Evolutionary conservation across 2,329 filamentous ascomycete genomes (phyloP).

Genomic region (Rhytidhysteron rufulum): DNA sequence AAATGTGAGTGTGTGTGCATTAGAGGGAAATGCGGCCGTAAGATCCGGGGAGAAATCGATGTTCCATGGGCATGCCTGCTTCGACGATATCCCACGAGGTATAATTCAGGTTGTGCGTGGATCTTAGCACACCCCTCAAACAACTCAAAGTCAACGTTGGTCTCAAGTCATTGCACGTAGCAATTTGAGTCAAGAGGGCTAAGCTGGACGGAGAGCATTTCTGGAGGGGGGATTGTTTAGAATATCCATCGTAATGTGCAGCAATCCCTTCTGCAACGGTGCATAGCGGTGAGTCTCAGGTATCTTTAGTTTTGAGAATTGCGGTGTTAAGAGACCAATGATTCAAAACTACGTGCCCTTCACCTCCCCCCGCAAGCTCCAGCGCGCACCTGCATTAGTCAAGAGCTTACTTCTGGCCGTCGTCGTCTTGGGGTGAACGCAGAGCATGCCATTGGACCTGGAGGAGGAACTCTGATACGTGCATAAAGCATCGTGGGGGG

Average conservation of each 20-base stretch:
- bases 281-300: neutral
- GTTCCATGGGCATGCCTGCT: too few relatives aligned
- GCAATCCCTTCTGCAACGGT: neutral
- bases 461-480: neutral
- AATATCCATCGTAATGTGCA: too few relatives aligned
- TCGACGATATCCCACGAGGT: too few relatives aligned
- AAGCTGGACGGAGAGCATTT: too few relatives aligned
- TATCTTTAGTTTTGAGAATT: neutral
- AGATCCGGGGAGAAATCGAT: too few relatives aligned
- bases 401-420: constrained; percentile 1
- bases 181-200: too few relatives aligned
- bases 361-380: neutral
- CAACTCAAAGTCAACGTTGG: neutral
- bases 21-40: too few relatives aligned
- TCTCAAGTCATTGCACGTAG: too few relatives aligned
- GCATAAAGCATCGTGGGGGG: neutral
- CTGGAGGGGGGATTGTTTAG: too few relatives aligned
- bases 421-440: neutral
- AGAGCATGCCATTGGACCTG: neutral
- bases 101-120: neutral
- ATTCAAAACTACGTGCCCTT: neutral
- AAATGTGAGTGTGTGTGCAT: too few relatives aligned
- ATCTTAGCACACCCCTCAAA: neutral
- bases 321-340: neutral
- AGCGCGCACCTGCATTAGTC: constrained; percentile 4